Evolutionary conservation across 2,329 filamentous ascomycete species (phyloP).

Genomic region (Calycina marina): DNA sequence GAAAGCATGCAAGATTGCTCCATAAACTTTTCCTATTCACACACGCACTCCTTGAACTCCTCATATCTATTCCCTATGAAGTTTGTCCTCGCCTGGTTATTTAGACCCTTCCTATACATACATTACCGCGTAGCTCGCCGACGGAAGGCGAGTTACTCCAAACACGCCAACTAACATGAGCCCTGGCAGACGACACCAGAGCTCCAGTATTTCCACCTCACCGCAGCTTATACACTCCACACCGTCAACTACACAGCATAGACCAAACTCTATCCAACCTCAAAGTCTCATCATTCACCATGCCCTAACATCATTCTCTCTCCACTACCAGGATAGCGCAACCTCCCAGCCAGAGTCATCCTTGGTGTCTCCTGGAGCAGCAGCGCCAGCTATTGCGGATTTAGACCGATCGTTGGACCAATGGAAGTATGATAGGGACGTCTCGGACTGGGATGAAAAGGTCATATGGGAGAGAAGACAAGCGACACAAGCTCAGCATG

Average conservation of each 20-base stretch:
- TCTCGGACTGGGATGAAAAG: constrained; percentile 12
- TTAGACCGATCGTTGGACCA: constrained; percentile 4
- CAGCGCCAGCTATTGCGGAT: neutral
- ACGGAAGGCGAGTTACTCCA: neutral
- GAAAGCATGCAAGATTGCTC: too few relatives aligned
- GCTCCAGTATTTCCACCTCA: neutral
- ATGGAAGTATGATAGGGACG: neutral
- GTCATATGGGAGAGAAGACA: constrained; percentile 2
- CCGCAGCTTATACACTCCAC: too few relatives aligned
- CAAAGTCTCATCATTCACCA: neutral
- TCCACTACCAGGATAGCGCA: too few relatives aligned
- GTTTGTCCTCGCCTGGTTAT: neutral
- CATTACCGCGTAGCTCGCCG: neutral
- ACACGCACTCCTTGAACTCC: too few relatives aligned
- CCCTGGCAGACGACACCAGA: too few relatives aligned
- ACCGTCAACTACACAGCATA: too few relatives aligned
- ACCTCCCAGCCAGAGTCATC: too few relatives aligned
- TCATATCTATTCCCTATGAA: too few relatives aligned
- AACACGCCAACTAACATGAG: neutral
- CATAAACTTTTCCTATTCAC: too few relatives aligned
- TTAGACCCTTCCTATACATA: neutral
- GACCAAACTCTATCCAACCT: neutral
- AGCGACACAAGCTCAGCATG: constrained; percentile 2
- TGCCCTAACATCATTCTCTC: too few relatives aligned
- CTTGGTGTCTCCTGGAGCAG: too few relatives aligned